phyloP scores from a whole-genome alignment of 192 early-diverging fungal species.

The Coemansia aciculifera region DNA sequence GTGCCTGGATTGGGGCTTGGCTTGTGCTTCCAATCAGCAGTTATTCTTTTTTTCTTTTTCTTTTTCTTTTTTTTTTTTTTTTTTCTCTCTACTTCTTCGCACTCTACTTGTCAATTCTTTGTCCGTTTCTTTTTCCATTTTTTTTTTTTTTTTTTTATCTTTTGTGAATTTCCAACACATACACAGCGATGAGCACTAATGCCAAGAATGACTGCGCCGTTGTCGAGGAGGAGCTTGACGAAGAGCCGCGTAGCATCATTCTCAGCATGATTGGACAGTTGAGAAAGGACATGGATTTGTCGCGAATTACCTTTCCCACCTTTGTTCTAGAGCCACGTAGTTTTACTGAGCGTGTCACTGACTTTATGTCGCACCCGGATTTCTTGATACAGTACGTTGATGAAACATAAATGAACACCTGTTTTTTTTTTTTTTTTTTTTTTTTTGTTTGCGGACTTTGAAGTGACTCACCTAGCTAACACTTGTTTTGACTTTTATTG shows the following conservation, averaged over 20 bases:
- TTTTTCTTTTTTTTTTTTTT: too few relatives aligned
- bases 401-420: too few relatives aligned
- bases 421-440: not conserved
- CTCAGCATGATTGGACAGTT: slow-evolving; percentile 87
- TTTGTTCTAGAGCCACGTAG: slow-evolving; percentile 93
- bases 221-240: slow-evolving; percentile 76
- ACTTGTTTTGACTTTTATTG: not conserved
- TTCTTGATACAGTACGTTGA: slow-evolving; percentile 67
- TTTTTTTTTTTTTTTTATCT: slow-evolving; percentile 8
- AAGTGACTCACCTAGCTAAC: slow-evolving; percentile 8
- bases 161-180: not conserved
- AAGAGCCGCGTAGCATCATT: slow-evolving; percentile 78
- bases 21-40: not conserved
- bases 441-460: not conserved
- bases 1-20: too few relatives aligned
- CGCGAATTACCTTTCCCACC: slow-evolving; percentile 89
- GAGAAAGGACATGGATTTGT: slow-evolving; percentile 86
- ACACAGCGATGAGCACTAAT: slow-evolving; percentile 24
- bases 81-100: not conserved
- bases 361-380: slow-evolving; percentile 93
- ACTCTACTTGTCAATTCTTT: not conserved
- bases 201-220: slow-evolving; percentile 39
- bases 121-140: slow-evolving; percentile 2
- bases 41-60: not conserved
- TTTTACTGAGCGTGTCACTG: slow-evolving; percentile 92